Evolutionary conservation across 2,329 filamentous ascomycete genomes (phyloP).

Genomic region (Paraphoma chrysanthemicola): DNA sequence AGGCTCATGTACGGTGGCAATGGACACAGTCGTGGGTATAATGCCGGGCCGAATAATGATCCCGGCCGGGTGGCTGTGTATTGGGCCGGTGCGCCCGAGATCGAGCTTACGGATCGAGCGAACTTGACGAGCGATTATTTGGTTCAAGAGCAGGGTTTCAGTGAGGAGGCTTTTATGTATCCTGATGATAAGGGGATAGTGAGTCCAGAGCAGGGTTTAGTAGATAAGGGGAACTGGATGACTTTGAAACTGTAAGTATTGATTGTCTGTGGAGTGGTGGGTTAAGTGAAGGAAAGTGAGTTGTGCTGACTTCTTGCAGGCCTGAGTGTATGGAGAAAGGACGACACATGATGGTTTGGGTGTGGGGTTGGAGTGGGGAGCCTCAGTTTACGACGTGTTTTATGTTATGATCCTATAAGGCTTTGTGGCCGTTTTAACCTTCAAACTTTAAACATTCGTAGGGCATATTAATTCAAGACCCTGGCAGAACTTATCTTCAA

Average conservation of each 20-base stretch:
- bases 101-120: slow-evolving; percentile 26
- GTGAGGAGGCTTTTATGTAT: slow-evolving; percentile 29
- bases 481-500: too few species aligned
- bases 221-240: slow-evolving; percentile 39
- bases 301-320: slow-evolving; percentile 12
- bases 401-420: too few species aligned
- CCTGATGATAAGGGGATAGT: slow-evolving; percentile 23
- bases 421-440: too few species aligned
- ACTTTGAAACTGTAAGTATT: slow-evolving; percentile 20
- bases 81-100: slow-evolving; percentile 25
- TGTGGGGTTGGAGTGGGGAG: slow-evolving; percentile 25
- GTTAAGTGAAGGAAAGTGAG: too few species aligned
- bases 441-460: too few species aligned
- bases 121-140: slow-evolving; percentile 26
- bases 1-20: slow-evolving; percentile 37
- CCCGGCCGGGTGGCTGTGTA: slow-evolving; percentile 17
- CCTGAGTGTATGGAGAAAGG: slow-evolving; percentile 31
- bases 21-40: slow-evolving; percentile 30
- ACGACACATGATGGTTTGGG: slow-evolving; percentile 39
- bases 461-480: too few species aligned
- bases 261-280: too few species aligned
- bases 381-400: slow-evolving; percentile 33
- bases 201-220: slow-evolving; percentile 19
- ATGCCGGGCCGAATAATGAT: slow-evolving; percentile 22
- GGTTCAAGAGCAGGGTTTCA: slow-evolving; percentile 27